Evolutionary conservation across 2,329 filamentous ascomycete species (phyloP).

Genomic region (Akanthomyces uredinophilus): DNA sequence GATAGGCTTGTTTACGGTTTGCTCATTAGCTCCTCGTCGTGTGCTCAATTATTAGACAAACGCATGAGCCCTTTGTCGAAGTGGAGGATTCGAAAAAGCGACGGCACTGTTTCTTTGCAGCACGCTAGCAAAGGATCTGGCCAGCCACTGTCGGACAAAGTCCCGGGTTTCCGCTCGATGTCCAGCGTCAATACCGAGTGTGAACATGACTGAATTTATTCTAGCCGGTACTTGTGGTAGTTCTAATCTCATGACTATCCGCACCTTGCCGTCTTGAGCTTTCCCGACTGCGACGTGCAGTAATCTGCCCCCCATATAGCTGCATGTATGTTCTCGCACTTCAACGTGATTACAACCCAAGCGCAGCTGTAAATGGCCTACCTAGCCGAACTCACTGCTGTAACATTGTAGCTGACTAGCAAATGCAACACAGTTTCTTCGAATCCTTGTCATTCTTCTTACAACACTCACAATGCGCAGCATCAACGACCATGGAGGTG

Average conservation of each 20-base stretch:
- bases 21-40: neutral
- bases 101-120: neutral
- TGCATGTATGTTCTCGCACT: neutral
- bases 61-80: neutral
- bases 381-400: neutral
- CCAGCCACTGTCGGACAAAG: neutral
- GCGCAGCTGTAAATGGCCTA: neutral
- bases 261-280: neutral
- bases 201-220: neutral
- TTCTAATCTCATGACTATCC: neutral
- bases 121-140: neutral
- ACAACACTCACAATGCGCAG: constrained; percentile 19
- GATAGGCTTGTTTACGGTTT: neutral
- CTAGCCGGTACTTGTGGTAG: constrained; percentile 4
- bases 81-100: neutral
- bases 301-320: neutral
- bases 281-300: neutral
- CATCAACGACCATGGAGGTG: constrained; percentile 21
- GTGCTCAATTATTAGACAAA: neutral
- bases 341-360: constrained; percentile 7
- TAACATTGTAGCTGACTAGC: constrained; percentile 1
- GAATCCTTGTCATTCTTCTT: neutral
- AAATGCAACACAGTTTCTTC: neutral
- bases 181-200: constrained; percentile 7
- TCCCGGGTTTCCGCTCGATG: neutral